Conservation (phyloP, 2,329 filamentous ascomycete genomes). For the Albophoma yamanashiensis region DNA sequence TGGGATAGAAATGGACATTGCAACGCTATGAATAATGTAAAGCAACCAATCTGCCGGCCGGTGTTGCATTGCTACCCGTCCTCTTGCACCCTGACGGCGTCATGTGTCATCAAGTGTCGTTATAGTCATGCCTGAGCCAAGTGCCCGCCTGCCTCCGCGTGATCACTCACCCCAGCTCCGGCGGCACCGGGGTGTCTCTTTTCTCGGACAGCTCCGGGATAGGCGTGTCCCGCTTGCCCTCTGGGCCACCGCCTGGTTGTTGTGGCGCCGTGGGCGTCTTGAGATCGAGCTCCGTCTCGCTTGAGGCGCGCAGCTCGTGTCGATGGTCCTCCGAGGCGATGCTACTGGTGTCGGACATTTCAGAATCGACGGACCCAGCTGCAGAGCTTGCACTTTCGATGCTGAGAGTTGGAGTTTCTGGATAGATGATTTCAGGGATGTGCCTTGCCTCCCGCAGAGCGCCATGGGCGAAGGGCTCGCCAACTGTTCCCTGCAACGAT, state of each 20-base stretch:
- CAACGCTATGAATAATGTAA: background rate
- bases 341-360: constrained; percentile 39
- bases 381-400: constrained; percentile 25
- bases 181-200: constrained; percentile 1
- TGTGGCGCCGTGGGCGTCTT: constrained; percentile 27
- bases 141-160: background rate
- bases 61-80: background rate
- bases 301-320: constrained; percentile 9
- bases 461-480: background rate
- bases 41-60: background rate
- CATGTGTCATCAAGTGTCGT: background rate
- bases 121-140: background rate
- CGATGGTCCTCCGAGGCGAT: constrained; percentile 23
- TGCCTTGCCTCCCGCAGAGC: constrained; percentile 9
- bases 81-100: background rate
- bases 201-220: constrained; percentile 11
- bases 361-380: constrained; percentile 26
- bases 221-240: constrained; percentile 11
- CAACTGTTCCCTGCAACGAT: constrained; percentile 19
- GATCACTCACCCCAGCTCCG: background rate
- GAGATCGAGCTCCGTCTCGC: constrained; percentile 23
- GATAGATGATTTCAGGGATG: constrained; percentile 6
- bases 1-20: background rate
- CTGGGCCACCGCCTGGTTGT: background rate
- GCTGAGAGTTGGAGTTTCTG: constrained; percentile 29